Evolutionary conservation across 257 asterid species (phyloP).

Genomic region (Solanum clarkiae): DNA sequence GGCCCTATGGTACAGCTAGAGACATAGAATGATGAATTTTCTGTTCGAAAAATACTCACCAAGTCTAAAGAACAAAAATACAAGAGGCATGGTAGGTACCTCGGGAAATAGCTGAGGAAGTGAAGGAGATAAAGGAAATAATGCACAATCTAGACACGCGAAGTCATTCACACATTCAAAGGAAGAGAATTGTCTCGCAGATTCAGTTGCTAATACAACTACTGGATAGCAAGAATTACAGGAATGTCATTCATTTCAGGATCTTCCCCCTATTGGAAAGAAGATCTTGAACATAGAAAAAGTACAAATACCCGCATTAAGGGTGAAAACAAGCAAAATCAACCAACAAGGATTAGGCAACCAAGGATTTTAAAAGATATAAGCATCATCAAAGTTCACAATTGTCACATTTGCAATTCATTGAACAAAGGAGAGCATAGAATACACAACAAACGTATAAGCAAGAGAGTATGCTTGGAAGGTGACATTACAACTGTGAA

Average conservation of each 20-base stretch:
- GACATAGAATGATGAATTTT: neutral
- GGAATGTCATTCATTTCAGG: neutral
- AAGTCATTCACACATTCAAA: neutral
- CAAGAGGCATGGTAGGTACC: neutral
- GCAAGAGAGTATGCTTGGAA: neutral
- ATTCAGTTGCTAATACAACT: neutral
- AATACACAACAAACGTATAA: neutral
- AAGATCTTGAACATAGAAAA: neutral
- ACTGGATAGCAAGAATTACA: neutral
- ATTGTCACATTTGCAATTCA: neutral
- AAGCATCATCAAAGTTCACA: neutral
- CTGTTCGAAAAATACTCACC: neutral
- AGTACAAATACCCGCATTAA: neutral
- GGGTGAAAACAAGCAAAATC: neutral
- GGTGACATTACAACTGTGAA: neutral
- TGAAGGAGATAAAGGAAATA: neutral
- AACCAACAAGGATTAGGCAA: neutral
- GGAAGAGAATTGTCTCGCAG: neutral
- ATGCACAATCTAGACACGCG: neutral
- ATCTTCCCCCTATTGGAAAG: neutral
- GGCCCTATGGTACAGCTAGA: neutral
- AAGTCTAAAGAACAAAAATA: neutral
- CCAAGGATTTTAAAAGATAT: neutral
- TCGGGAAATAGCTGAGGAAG: neutral
- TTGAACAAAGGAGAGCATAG: neutral